A percentile compares a stretch with the other conserved stretches of the same genome.
phyloP scores from a whole-genome alignment of 306 rosid genomes.

The Chamaecrista fasciculata region DNA sequence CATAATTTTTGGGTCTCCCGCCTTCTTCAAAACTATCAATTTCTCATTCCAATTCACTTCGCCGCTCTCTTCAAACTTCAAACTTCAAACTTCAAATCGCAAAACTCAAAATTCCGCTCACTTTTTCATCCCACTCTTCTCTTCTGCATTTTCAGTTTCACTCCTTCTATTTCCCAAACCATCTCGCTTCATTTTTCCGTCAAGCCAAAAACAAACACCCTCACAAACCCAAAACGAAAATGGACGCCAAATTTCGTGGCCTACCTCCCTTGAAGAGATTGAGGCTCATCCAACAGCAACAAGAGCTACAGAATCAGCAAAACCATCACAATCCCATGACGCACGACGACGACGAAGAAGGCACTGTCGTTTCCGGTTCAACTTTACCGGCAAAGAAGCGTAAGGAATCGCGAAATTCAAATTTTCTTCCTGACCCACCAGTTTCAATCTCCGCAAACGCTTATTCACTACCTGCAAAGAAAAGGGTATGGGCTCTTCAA shows the following conservation, averaged over 20 bases:
- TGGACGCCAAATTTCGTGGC: constrained; percentile 49
- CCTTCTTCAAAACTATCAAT: not conserved
- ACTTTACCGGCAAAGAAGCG: constrained; percentile 74
- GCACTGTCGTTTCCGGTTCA: not conserved
- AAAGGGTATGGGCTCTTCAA: constrained; percentile 62
- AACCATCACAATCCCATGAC: constrained; percentile 12
- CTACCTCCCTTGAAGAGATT: constrained; percentile 72
- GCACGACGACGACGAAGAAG: not conserved
- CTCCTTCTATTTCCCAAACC: not conserved
- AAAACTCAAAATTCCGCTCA: not conserved
- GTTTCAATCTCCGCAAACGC: constrained; percentile 19
- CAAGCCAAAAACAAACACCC: not conserved
- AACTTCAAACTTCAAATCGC: not conserved
- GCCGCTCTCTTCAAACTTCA: constrained; percentile 14
- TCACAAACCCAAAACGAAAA: constrained; percentile 4
- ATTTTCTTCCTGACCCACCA: not conserved
- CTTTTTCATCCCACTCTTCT: not conserved
- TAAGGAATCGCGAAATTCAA: constrained; percentile 47
- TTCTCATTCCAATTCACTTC: not conserved
- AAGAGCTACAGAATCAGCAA: constrained; percentile 19
- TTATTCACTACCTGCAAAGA: constrained; percentile 67
- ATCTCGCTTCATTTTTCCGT: not conserved
- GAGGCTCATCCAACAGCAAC: constrained; percentile 52
- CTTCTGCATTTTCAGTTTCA: too few relatives aligned
- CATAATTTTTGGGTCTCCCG: constrained; percentile 1